Percentiles rank a stretch among this genome's conserved stretches.
These are phyloP conservation scores for Trichoderma semiorbis DNA, from an alignment of 2,329 filamentous ascomycete genomes.

Conservation along the genomic window DNA sequence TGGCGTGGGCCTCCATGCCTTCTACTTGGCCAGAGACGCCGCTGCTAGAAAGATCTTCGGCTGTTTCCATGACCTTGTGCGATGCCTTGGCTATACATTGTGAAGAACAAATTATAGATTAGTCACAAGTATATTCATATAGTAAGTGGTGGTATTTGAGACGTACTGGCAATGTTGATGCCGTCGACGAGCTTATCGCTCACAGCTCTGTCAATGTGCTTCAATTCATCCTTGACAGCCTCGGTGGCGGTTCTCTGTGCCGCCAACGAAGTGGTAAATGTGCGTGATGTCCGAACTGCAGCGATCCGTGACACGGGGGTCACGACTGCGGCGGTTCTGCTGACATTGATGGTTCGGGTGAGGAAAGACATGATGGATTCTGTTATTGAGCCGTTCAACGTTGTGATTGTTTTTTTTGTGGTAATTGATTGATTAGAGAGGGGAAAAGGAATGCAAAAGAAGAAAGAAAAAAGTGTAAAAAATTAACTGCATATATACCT, in stretches of 20 bases:
- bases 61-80: conserved; percentile 48
- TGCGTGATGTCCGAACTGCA: conserved; percentile 40
- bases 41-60: conserved; percentile 33
- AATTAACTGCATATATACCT: not conserved
- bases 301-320: conserved; percentile 37
- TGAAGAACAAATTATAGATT: not conserved
- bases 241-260: conserved; percentile 50
- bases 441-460: not conserved
- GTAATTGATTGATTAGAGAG: not conserved
- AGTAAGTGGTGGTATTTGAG: not conserved
- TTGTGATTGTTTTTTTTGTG: too few species aligned
- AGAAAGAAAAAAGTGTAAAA: not conserved
- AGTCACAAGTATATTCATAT: not conserved
- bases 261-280: conserved; percentile 48
- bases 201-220: conserved; percentile 57
- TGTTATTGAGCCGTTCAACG: not conserved
- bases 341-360: conserved; percentile 8
- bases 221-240: conserved; percentile 56
- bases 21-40: conserved; percentile 36
- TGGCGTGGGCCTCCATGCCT: conserved; percentile 32
- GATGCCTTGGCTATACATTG: conserved; percentile 35
- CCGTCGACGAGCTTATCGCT: conserved; percentile 60
- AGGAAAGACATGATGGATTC: conserved; percentile 17
- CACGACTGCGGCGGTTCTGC: not conserved
- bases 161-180: conserved; percentile 56